phyloP scores from a whole-genome alignment of 2,329 filamentous ascomycete genomes.

The Hypoxylon sp. region DNA sequence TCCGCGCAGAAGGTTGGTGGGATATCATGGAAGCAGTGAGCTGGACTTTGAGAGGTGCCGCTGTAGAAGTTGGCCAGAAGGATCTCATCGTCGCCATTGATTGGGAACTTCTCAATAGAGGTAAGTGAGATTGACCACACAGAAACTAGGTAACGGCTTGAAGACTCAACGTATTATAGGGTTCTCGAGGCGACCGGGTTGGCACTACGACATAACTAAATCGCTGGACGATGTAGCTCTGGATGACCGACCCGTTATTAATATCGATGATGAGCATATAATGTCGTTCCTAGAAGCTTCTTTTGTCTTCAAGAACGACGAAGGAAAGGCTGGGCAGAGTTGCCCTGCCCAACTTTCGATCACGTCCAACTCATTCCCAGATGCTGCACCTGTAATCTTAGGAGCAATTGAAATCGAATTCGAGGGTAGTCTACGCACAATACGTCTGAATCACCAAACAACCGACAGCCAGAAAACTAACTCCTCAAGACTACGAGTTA shows the following conservation, averaged over 20 bases:
- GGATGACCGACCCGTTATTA: constrained; percentile 64
- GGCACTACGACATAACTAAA: constrained; percentile 73
- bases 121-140: constrained; percentile 58
- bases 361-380: constrained; percentile 68
- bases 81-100: constrained; percentile 73
- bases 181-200: constrained; percentile 68
- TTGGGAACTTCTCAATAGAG: constrained; percentile 74
- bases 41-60: constrained; percentile 73
- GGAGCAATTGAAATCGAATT: constrained; percentile 69
- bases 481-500: constrained; percentile 41
- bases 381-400: constrained; percentile 67
- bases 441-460: constrained; percentile 65
- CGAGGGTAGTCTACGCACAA: constrained; percentile 69
- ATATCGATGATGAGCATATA: constrained; percentile 65
- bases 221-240: constrained; percentile 66
- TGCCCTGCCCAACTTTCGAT: constrained; percentile 72
- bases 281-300: constrained; percentile 69
- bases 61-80: constrained; percentile 65
- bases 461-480: constrained; percentile 23
- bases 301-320: constrained; percentile 71
- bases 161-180: constrained; percentile 56
- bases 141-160: constrained; percentile 2
- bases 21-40: constrained; percentile 71
- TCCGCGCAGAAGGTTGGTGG: constrained; percentile 72
- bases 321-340: constrained; percentile 73